Evolutionary conservation across 352 stramenopile genomes (phyloP), one percentile per base, ranked within the genome.

Genomic region (Globisporangium cystogenes): DNA sequence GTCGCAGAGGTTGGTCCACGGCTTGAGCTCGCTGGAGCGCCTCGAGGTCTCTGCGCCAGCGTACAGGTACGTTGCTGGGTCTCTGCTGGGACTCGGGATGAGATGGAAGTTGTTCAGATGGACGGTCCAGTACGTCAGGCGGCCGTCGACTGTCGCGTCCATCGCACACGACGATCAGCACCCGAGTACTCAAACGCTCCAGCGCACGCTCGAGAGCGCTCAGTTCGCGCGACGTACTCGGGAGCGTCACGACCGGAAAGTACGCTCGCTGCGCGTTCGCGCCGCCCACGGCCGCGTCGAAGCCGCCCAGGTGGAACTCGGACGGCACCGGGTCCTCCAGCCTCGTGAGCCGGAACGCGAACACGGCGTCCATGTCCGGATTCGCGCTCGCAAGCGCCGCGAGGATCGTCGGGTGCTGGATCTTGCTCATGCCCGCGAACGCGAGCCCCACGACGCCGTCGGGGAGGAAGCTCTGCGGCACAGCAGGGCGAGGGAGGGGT

Each of bases 41-140:
- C 1, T 29, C n/a, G n/a, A 21, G 14, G 31, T 6, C 7, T 16
- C 26, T 15, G 20, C 46, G n/a, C 5, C 20, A 20, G 12, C 15
- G 33, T 35, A n/a, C 37, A 20, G 6, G n/a, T 33, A 20, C 18
- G 11, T 23, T n/a, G 31, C 18, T 18, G 8, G 31, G 27, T 4
- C 45, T 48, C 21, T 43, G 21, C 14, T 60, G 20, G 37, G 50
- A 43, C 21, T 67, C 33, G 26, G 27, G 24, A 63, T 37, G 12
- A 83, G 45, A 31, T 67, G 60, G 26, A 80, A 72, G 14, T 69
- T 59, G 10, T 59, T 64, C 16, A 86, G 41, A 1, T 62, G 67
- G n/a, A 86, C 50, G 0, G 70, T 82, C 76, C 74, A 87, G 55
- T 73, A 85, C 47, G 65, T 76, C 20, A 74, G 49, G n/a, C 67